Evolutionary conservation across 495 filamentous ascomycete genomes (phyloP).

Genomic region (Lasiosphaeriaceae sp.): DNA sequence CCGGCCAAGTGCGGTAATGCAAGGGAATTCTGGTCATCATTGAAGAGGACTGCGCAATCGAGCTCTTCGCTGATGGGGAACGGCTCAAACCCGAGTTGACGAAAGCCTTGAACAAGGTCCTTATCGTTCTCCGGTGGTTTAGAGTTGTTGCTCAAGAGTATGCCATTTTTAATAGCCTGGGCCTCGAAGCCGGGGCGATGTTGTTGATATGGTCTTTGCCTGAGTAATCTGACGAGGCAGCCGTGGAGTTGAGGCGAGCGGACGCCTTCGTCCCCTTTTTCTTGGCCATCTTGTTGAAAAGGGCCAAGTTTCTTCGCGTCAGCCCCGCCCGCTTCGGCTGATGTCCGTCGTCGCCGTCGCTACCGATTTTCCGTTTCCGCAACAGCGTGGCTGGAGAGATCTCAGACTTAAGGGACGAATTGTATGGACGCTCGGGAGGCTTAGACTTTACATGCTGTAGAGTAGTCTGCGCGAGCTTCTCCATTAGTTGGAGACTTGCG

Average conservation of each 20-base stretch:
- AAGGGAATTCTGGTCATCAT: conserved; percentile 22
- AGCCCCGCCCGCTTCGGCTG: neutral
- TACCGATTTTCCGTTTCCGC: neutral
- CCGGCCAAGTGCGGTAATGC: conserved; percentile 30
- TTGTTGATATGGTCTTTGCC: conserved; percentile 23
- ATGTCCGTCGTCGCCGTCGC: neutral
- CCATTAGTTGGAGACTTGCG: neutral
- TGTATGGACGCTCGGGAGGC: neutral
- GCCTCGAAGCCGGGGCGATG: conserved; percentile 21
- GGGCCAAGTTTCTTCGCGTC: neutral
- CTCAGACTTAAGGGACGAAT: neutral
- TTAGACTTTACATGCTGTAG: neutral
- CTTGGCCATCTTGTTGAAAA: conserved; percentile 2
- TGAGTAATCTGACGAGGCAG: conserved; percentile 7
- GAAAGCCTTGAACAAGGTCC: conserved; percentile 27
- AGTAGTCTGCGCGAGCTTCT: neutral
- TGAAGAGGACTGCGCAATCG: conserved; percentile 23
- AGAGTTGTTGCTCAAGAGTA: conserved; percentile 19
- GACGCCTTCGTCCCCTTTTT: neutral
- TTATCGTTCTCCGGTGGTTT: conserved; percentile 24
- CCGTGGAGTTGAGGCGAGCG: conserved; percentile 11
- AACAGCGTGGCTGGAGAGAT: neutral
- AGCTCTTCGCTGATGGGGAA: conserved; percentile 27
- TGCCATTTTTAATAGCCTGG: conserved; percentile 27
- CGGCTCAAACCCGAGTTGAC: conserved; percentile 20